Conservation (phyloP, 805 yeast genomes). For the Starmera caribaea region DNA sequence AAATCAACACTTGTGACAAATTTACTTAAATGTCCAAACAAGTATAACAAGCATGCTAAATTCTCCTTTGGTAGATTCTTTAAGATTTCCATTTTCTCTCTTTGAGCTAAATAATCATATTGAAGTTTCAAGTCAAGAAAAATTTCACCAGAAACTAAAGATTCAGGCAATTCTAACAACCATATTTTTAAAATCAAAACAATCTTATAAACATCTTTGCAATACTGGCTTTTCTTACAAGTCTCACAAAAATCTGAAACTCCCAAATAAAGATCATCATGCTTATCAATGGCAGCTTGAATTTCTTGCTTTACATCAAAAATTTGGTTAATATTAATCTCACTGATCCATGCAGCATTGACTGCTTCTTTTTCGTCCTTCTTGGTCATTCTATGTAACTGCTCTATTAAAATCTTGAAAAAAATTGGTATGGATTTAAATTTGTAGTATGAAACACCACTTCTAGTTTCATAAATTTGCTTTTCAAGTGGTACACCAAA, state of each 20-base stretch:
- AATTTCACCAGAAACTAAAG: too few relatives aligned
- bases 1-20: conserved; percentile 1
- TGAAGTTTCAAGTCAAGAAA: too few relatives aligned
- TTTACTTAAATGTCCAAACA: conserved; percentile 10
- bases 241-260: conserved; percentile 4
- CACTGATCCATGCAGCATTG: conserved; percentile 8
- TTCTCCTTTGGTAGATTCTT: conserved; percentile 22
- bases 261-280: too few relatives aligned
- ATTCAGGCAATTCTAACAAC: conserved; percentile 51
- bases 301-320: neutral
- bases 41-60: conserved; percentile 13
- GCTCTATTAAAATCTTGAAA: conserved; percentile 3
- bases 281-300: neutral
- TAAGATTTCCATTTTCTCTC: conserved; percentile 6
- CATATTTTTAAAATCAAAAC: conserved; percentile 40
- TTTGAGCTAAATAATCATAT: too few relatives aligned
- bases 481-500: too few relatives aligned
- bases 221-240: neutral
- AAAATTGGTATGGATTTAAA: conserved; percentile 13
- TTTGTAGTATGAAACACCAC: conserved; percentile 3
- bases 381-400: conserved; percentile 5
- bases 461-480: neutral
- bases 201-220: conserved; percentile 9
- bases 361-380: conserved; percentile 1
- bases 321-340: conserved; percentile 8